Evolutionary conservation across 306 rosid species (phyloP), one percentile per base, ranked within the genome.

Genomic region (Malus sylvestris): DNA sequence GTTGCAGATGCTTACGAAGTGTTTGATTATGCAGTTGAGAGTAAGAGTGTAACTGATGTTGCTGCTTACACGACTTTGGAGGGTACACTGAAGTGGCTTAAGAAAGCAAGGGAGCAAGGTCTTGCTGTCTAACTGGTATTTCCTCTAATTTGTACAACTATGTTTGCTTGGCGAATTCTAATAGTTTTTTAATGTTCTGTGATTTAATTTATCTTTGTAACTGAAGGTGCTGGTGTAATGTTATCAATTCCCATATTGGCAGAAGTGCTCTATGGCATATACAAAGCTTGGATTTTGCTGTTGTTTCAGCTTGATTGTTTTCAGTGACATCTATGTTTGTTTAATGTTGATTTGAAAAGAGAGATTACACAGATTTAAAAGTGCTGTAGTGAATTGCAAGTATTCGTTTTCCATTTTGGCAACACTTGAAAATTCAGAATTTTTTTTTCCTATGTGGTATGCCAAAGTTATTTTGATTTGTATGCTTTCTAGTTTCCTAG

Each of bases 1-100:
- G 52, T 89, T 68, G 97, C 96, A 0, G 97, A 90, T 68, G 97
- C 96, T n/a, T 92, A 86, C 81, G 90, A 86, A 83, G 97, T 89
- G 70, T 95, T 92, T 79, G 97, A 95, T 85, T 95, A 88, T 84
- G 97, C 96, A 14, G 83, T 95, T 70, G 87, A 82, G 88, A 91
- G 93, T 82, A 92, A 89, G 92, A 95, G 98, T 78, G 65, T 92
- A 85, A 86, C 90, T 3, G 90, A 86, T 51, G 90, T 87, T 74
- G 69, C 89, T 51, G 97, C 99, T 76, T 95, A 92, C 87, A 63
- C 82, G 6, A 75, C 98, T 2, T 76, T 95, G 86, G 99, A 95
- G 84, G 77, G 77, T 83, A 83, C 97, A 4, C 86, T 92, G 51
- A 95, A 91, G 65, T 81, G 88, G 91, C 51, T 83, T 27, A 83